Conservation (phyloP, 2,329 filamentous ascomycete genomes). For the Pleomassaria siparia region DNA sequence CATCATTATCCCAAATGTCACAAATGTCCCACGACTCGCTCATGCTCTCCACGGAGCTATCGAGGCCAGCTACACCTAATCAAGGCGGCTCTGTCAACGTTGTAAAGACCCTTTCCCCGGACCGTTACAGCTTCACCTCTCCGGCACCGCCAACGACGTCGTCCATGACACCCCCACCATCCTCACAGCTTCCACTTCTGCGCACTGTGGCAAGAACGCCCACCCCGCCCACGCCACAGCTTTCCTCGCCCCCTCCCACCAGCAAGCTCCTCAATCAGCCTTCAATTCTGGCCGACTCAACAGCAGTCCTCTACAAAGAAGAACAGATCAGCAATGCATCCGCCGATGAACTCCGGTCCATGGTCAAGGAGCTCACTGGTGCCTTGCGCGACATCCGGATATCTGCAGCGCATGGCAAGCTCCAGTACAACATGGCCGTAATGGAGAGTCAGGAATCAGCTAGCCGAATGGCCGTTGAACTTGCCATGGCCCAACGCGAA, state of each 20-base stretch:
- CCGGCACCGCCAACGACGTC: slow-evolving; percentile 49
- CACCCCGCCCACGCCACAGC: slow-evolving; percentile 53
- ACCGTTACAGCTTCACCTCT: slow-evolving; percentile 36
- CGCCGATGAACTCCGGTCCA: slow-evolving; percentile 55
- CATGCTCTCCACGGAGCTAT: slow-evolving; percentile 35
- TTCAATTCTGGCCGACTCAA: slow-evolving; percentile 31
- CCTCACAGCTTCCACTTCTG: slow-evolving; percentile 55
- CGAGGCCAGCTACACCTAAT: slow-evolving; percentile 31
- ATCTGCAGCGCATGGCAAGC: slow-evolving; percentile 84
- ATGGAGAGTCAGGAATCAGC: slow-evolving; percentile 83
- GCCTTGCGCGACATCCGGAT: slow-evolving; percentile 71
- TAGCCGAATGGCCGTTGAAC: slow-evolving; percentile 85
- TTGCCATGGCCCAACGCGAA: slow-evolving; percentile 86
- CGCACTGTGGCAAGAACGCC: slow-evolving; percentile 48
- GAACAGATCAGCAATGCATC: slow-evolving; percentile 57
- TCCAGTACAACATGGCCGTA: slow-evolving; percentile 82
- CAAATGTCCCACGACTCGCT: slow-evolving; percentile 30
- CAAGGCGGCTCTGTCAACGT: slow-evolving; percentile 18
- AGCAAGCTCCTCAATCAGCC: slow-evolving; percentile 30
- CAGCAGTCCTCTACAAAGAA: slow-evolving; percentile 48
- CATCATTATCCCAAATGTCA: slow-evolving; percentile 26
- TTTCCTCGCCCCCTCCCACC: slow-evolving; percentile 54
- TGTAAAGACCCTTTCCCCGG: slow-evolving; percentile 25
- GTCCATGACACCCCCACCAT: slow-evolving; percentile 66
- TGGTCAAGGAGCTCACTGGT: slow-evolving; percentile 55